Base-by-base conservation (phyloP, 345 rosid species). In the Pistacia vera region DNA sequence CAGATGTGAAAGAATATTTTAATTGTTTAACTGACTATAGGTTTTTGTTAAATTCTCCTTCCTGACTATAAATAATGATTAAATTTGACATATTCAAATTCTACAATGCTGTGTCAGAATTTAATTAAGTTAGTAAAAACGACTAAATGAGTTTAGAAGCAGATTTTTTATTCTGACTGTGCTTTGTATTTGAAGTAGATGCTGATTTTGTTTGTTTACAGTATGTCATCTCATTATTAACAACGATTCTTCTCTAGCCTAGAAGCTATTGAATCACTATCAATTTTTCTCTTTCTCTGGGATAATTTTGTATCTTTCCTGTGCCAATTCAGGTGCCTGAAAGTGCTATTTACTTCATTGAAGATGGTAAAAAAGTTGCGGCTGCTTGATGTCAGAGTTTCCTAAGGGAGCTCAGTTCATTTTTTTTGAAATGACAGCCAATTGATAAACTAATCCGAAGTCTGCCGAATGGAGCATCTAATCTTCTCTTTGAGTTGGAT, bases 351-450 rank as follows among this genome's bases (percentile, higher is more conserved):
- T 93, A 88, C 85, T 90, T 91, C 80, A 90, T 95, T 4, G 98
- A 95, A 85, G 98, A 95, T 75, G 98, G 98, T 51, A 93, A 87
- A 84, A 93, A 91, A 85, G 93, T 95, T 62, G 89, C 91, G 36
- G 97, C 91, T 36, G 90, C 85, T 81, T 95, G 87, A 95, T 33
- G 59, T 18, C 55, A 46, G 66, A 48, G 57, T 1, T 58, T 38
- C 8, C 4, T 18, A 13, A 13, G 71, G 64, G 30, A 65, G 18
- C 20, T 18, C 4, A 1, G 51, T 8, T 16, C 22, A 52, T 10
- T 11, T 66, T 66, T 10, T n/a, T n/a, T 11, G 4, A 35, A 16
- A 44, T 25, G 22, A 41, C 30, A 10, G 69, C 69, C 11, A 72
- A 36, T 30, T 20, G 9, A 70, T 70, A 20, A 72, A 51, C 60